A percentile compares a stretch with the other conserved stretches of the same genome.
Conservation (phyloP, 2,329 filamentous ascomycete genomes). For the Pseudopyrenochaeta lycopersici region DNA sequence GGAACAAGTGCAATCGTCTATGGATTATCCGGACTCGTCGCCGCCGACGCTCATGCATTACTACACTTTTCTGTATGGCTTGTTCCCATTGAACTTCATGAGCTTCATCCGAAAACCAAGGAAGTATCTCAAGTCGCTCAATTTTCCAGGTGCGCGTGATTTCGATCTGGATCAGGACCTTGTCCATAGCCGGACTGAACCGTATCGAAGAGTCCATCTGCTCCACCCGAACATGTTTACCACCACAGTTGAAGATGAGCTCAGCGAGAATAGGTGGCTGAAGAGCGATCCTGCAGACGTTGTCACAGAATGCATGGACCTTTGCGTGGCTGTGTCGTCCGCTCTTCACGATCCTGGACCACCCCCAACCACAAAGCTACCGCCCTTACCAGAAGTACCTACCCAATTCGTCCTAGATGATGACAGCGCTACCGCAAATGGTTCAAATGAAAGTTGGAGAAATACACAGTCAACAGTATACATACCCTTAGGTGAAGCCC, state of each 20-base stretch:
- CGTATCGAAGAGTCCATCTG: conserved; percentile 75
- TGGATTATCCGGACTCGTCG: conserved; percentile 62
- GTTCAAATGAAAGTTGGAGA: conserved; percentile 58
- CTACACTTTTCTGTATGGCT: conserved; percentile 82
- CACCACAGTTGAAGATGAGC: conserved; percentile 80
- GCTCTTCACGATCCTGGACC: conserved; percentile 57
- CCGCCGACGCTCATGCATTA: conserved; percentile 76
- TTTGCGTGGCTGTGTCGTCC: conserved; percentile 62
- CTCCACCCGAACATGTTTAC: conserved; percentile 87
- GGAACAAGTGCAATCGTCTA: conserved; percentile 70
- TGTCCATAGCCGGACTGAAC: conserved; percentile 78
- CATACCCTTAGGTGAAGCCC: conserved; percentile 29
- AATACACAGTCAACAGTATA: conserved; percentile 64
- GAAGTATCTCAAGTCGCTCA: conserved; percentile 77
- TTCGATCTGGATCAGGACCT: conserved; percentile 81
- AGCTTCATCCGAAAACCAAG: conserved; percentile 85
- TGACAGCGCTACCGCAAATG: conserved; percentile 40
- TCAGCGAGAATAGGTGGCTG: conserved; percentile 80
- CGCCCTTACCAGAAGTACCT: conserved; percentile 49
- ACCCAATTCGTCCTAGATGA: conserved; percentile 46
- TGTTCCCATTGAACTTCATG: conserved; percentile 88
- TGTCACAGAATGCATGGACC: conserved; percentile 78
- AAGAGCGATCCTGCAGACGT: conserved; percentile 83
- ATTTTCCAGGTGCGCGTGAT: conserved; percentile 74
- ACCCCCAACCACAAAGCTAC: conserved; percentile 57